Evolutionary conservation across 2,329 filamentous ascomycete genomes (phyloP).

Genomic region (Cercospora sp.): DNA sequence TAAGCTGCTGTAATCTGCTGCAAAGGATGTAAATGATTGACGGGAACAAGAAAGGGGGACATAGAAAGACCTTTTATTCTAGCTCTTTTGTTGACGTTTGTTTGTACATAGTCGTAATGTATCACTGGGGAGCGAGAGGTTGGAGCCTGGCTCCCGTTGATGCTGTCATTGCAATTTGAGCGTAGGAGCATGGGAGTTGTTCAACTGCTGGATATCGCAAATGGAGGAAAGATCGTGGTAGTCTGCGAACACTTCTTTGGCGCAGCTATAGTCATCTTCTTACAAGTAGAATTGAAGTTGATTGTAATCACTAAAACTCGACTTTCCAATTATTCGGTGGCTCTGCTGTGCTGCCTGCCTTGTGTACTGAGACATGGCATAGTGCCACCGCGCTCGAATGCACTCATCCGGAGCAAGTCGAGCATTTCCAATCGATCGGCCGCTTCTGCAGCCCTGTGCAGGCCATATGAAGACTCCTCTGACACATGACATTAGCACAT

Average conservation of each 20-base stretch:
- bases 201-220: neutral
- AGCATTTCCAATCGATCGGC: constrained; percentile 23
- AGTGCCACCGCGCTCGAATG: neutral
- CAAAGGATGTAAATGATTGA: neutral
- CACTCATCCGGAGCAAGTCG: constrained; percentile 15
- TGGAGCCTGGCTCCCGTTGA: neutral
- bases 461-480: constrained; percentile 23
- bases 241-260: neutral
- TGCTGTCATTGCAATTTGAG: constrained; percentile 6
- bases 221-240: neutral
- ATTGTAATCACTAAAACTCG: neutral
- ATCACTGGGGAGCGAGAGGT: neutral
- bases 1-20: neutral
- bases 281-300: neutral
- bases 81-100: neutral
- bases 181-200: constrained; percentile 2
- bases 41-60: neutral
- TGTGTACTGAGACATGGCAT: neutral
- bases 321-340: neutral
- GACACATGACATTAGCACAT: constrained; percentile 23
- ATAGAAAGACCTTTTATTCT: neutral
- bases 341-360: neutral
- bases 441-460: constrained; percentile 23
- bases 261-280: neutral
- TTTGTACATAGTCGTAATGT: constrained; percentile 20